Evolutionary conservation across 371 early-diverging fungal species (phyloP), one percentile per base, ranked within the genome.

Genomic region (Batkoa obscura): DNA sequence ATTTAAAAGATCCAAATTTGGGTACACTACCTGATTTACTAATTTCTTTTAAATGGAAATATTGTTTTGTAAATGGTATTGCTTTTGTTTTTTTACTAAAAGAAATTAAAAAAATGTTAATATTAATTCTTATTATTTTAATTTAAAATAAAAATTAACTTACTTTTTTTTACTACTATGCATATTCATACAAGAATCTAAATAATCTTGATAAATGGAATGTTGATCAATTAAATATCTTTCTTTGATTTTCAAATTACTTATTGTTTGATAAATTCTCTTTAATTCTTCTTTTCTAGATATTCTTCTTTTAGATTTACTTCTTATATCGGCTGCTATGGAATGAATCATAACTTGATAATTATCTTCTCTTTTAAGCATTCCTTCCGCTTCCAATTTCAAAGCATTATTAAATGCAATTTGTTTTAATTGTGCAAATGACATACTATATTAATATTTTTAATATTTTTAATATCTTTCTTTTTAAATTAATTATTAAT

Each of bases 1-100:
- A 96, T 73, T 93, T 93, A 80, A 79, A 97, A 35, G 94, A 91
- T 2, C 99, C 99, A 68, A 93, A 98, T 63, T 84, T 80, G 1
- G 98, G 95, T 41, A 93, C 84, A 23, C 73, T 73, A 5, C 94
- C 95, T 17, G 75, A 60, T 50, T 83, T 81, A 62, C 87, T 74
- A 47, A 95, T 76, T 38, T 84, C 81, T 33, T 80, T 74, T 60
- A 90, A 66, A 65, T 95, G 94, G 74, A 84, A 91, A 64, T 90
- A 94, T 67, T 95, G 96, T 30, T 81, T 75, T 1, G 90, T 85
- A 68, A 95, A 93, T n/a, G 86, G 88, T 56, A 89, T 66, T 43
- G 78, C 71, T 46, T 15, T 84, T 83, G 60, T 80, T 79, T 65
- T 81, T 82, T 35, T 72, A 83, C 60, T 86, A 50, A 47, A 12